Conservation (phyloP, 2,329 filamentous ascomycete genomes). For the Colletotrichum costaricense region DNA sequence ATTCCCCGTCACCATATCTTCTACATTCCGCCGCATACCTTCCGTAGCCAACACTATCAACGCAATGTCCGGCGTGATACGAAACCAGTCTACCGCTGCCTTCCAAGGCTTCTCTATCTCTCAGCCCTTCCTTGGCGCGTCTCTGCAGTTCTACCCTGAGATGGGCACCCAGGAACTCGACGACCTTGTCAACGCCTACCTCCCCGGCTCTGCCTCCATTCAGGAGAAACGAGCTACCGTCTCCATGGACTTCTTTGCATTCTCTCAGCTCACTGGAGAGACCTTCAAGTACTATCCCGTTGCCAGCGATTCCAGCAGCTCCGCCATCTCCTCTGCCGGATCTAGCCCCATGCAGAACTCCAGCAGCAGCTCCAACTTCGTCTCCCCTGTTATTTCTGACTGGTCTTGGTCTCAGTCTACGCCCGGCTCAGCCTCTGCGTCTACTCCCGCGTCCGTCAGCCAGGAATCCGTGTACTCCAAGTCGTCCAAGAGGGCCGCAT, state of each 20-base stretch:
- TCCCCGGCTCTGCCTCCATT: conserved; percentile 63
- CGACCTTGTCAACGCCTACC: conserved; percentile 67
- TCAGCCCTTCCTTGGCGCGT: conserved; percentile 66
- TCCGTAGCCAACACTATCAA: conserved; percentile 3
- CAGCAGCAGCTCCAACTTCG: conserved; percentile 57
- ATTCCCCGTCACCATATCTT: not conserved
- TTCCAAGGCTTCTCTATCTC: conserved; percentile 68
- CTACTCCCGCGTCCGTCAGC: conserved; percentile 44
- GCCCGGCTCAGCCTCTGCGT: conserved; percentile 42
- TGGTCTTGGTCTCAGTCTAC: conserved; percentile 57
- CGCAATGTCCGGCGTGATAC: conserved; percentile 49
- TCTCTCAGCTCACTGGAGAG: conserved; percentile 64
- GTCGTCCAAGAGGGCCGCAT: conserved; percentile 39
- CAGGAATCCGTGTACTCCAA: conserved; percentile 42
- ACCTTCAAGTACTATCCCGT: conserved; percentile 71
- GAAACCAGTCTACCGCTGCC: conserved; percentile 47
- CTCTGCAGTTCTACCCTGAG: conserved; percentile 74
- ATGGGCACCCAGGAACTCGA: conserved; percentile 72
- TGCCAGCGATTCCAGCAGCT: conserved; percentile 48
- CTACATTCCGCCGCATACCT: not conserved
- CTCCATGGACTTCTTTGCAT: conserved; percentile 69
- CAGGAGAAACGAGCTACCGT: conserved; percentile 69
- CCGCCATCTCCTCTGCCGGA: conserved; percentile 56
- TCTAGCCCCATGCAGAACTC: conserved; percentile 58
- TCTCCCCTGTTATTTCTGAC: conserved; percentile 61